Conservation (phyloP, 78 protist species). For the Dictyostelium firmibasis region DNA sequence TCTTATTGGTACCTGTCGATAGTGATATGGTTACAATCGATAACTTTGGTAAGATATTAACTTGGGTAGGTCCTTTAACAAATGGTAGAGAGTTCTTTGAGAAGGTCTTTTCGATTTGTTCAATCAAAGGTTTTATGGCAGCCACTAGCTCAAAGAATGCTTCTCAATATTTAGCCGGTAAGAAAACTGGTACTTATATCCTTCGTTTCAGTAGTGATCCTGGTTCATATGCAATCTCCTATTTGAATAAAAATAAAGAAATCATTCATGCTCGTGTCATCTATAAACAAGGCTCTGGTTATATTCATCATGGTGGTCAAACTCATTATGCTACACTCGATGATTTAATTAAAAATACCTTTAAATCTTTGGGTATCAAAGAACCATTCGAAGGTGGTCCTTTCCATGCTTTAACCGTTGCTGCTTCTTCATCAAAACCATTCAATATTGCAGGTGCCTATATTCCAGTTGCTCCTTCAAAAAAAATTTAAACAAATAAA, state of each 20-base stretch:
- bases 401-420: conserved; percentile 45
- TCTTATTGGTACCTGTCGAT: conserved; percentile 61
- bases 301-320: conserved; percentile 68
- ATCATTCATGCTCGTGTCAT: conserved; percentile 37
- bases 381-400: conserved; percentile 77
- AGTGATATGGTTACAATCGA: conserved; percentile 68
- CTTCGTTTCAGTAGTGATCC: conserved; percentile 79
- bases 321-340: conserved; percentile 65
- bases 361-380: conserved; percentile 30
- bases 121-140: conserved; percentile 80
- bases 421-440: background rate
- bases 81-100: conserved; percentile 70
- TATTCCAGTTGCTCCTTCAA: conserved; percentile 30
- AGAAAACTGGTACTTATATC: conserved; percentile 71
- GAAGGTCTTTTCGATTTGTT: conserved; percentile 29
- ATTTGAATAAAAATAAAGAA: conserved; percentile 57
- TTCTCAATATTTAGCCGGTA: conserved; percentile 42
- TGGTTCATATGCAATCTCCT: conserved; percentile 74
- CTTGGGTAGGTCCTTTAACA: conserved; percentile 80
- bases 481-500: conserved; percentile 19
- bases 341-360: conserved; percentile 66
- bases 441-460: conserved; percentile 19
- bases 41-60: conserved; percentile 68
- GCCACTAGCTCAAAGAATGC: conserved; percentile 67
- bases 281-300: conserved; percentile 71